phyloP scores from a whole-genome alignment of 805 yeast genomes.

The Metschnikowia chrysomelidarum region DNA sequence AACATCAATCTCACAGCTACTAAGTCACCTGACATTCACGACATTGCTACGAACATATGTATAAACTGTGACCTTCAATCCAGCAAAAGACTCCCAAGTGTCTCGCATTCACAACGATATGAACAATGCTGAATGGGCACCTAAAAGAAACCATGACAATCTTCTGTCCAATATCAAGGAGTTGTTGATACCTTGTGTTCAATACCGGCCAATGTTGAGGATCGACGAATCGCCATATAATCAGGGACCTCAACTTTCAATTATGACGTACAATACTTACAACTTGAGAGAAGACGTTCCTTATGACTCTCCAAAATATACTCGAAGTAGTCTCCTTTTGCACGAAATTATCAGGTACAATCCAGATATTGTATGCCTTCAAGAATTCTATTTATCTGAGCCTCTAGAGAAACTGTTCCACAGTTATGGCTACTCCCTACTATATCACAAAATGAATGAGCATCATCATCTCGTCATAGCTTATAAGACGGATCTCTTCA shows the following conservation, averaged over 20 bases:
- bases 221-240: not conserved
- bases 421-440: slow-evolving; percentile 2
- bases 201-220: slow-evolving; percentile 7
- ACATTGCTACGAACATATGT: too few species aligned
- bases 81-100: too few species aligned
- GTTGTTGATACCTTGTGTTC: not conserved
- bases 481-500: slow-evolving; percentile 4
- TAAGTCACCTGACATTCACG: too few species aligned
- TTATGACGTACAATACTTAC: slow-evolving; percentile 8
- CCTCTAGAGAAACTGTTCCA: slow-evolving; percentile 2
- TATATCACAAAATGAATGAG: slow-evolving; percentile 1
- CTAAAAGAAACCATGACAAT: not conserved
- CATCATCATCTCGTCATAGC: slow-evolving; percentile 5
- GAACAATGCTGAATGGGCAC: not conserved
- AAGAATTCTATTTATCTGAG: slow-evolving; percentile 3
- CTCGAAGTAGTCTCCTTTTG: slow-evolving; percentile 6
- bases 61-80: too few species aligned
- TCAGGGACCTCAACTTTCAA: slow-evolving; percentile 7
- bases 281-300: slow-evolving; percentile 1
- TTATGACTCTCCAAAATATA: not conserved
- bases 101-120: too few species aligned
- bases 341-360: slow-evolving; percentile 6
- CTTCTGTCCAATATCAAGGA: not conserved
- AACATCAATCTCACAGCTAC: too few species aligned
- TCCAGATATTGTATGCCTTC: slow-evolving; percentile 10